Evolutionary conservation across 257 asterid species (phyloP), one percentile per base, ranked within the genome.

Genomic region (Apocynum venetum): DNA sequence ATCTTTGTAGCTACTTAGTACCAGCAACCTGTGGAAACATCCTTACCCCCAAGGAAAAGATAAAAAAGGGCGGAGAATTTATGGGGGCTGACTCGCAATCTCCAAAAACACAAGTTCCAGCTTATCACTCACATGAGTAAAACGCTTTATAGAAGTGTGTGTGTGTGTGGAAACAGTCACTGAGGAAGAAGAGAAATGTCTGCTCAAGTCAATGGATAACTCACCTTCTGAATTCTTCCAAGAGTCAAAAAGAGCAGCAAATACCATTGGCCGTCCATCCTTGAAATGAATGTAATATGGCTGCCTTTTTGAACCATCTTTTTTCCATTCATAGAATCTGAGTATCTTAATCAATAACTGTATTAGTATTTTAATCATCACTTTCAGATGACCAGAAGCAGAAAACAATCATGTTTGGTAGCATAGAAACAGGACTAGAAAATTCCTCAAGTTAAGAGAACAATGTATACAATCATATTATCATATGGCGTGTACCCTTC

Each of bases 271-370:
- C 41, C 89, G 92, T 10, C 85, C 96, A 87, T 95, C 98, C 88
- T 86, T 89, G 15, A 93, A 87, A 83, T 90, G 91, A 76, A 93
- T 74, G 85, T 90, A 88, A 85, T 90, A 95, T 40, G 98, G 99
- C 83, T 95, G 99, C 88, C 88, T 93, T 83, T 76, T 93, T 13
- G 96, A 85, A 31, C 97, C 98, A 78, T 89, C 97, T 59, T 95
- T 95, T 81, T 93, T 93, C 99, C 99, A 95, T 84, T 95, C 97
- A 74, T 93, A 95, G 82, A 93, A 95, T 78, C 99, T 94, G 89
- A 71, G 51, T n/a, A 76, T 47, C 78, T 36, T 68, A 76, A 70
- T 8, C 51, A 51, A 19, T 38, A 31, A 61, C 11, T 59, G 0
- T 7, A 48, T 76, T 36, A 49, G 14, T 19, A 57, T 47, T 10